Conservation (phyloP, 768 basidiomycete genomes). For the Serpula lacrymans region DNA sequence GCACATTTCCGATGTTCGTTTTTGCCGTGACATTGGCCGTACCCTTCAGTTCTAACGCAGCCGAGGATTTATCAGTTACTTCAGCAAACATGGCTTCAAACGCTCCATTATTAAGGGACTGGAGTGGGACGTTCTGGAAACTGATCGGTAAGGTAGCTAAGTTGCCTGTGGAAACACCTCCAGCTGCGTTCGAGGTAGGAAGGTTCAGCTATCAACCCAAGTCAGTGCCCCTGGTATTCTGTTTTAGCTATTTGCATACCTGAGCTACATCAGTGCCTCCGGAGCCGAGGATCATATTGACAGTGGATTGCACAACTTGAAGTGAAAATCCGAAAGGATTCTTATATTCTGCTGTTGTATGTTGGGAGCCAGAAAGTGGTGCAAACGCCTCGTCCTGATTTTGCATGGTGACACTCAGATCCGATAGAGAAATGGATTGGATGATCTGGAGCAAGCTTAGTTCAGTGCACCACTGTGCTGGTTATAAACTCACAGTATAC, state of each 20-base stretch:
- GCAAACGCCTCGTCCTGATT: constrained; percentile 53
- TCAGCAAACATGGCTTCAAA: constrained; percentile 57
- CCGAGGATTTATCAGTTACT: constrained; percentile 46
- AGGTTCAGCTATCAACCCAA: constrained; percentile 41
- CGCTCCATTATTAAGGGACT: constrained; percentile 49
- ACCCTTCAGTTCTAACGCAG: constrained; percentile 51
- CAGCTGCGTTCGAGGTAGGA: constrained; percentile 44
- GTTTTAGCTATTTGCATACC: constrained; percentile 32
- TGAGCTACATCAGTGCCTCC: constrained; percentile 50
- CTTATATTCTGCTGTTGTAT: constrained; percentile 55
- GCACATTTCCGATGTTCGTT: constrained; percentile 63
- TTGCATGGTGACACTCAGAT: constrained; percentile 52
- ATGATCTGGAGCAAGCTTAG: constrained; percentile 42
- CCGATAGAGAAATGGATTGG: constrained; percentile 56
- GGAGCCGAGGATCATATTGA: constrained; percentile 50
- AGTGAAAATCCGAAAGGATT: constrained; percentile 78
- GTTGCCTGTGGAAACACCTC: constrained; percentile 70
- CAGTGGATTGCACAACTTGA: constrained; percentile 54
- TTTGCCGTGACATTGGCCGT: constrained; percentile 55
- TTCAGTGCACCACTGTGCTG: constrained; percentile 1
- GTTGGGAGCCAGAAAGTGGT: constrained; percentile 55
- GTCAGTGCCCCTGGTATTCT: not conserved
- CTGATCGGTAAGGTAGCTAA: constrained; percentile 54
- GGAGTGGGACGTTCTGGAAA: constrained; percentile 54
- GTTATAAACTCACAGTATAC: constrained; percentile 37